Conservation (phyloP, 805 yeast species). For the Sugiyamaella americana region DNA sequence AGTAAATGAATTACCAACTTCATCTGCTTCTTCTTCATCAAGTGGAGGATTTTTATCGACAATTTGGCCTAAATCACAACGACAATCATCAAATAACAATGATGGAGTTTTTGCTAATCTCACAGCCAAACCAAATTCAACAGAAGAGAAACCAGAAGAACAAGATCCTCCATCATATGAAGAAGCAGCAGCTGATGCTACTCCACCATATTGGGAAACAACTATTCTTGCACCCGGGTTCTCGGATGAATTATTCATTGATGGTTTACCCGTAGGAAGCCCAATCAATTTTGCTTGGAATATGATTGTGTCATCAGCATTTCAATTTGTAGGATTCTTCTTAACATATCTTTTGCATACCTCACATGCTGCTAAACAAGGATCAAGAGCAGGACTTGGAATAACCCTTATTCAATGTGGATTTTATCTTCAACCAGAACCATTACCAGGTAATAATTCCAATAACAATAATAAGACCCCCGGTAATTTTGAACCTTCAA, state of each 20-base stretch:
- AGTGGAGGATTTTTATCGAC: neutral
- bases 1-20: neutral
- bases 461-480: neutral
- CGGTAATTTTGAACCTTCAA: constrained; percentile 44
- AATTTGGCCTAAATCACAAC: constrained; percentile 5
- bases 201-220: constrained; percentile 97
- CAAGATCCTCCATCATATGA: constrained; percentile 83
- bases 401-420: constrained; percentile 73
- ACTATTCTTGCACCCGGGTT: constrained; percentile 70
- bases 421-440: constrained; percentile 38
- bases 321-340: constrained; percentile 89
- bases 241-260: constrained; percentile 84
- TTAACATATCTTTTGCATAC: constrained; percentile 88
- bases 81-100: constrained; percentile 22
- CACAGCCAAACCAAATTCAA: constrained; percentile 80
- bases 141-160: constrained; percentile 25
- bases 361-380: constrained; percentile 95
- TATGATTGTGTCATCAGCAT: constrained; percentile 77
- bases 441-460: neutral
- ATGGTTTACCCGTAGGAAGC: constrained; percentile 93
- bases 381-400: constrained; percentile 89
- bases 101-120: constrained; percentile 95
- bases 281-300: constrained; percentile 88
- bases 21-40: constrained; percentile 1
- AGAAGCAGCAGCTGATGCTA: constrained; percentile 88